phyloP scores from a whole-genome alignment of 257 asterid species.

The Ajuga chamaepitys region DNA sequence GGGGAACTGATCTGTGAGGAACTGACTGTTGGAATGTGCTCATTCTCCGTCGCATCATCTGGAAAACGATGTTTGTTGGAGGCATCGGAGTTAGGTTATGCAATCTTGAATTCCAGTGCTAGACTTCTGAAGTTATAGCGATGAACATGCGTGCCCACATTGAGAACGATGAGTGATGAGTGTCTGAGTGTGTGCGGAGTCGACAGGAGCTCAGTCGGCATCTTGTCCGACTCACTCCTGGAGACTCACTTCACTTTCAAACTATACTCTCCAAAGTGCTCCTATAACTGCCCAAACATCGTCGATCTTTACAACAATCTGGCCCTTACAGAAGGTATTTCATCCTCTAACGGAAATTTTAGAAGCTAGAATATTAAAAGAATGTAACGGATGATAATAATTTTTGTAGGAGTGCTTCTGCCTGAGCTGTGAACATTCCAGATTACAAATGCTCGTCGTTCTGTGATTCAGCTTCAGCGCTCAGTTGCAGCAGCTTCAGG shows the following conservation, averaged over 20 bases:
- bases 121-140: constrained; percentile 25
- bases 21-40: constrained; percentile 26
- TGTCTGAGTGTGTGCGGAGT: constrained; percentile 35
- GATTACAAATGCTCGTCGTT: constrained; percentile 22
- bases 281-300: constrained; percentile 35
- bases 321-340: constrained; percentile 37
- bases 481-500: constrained; percentile 31
- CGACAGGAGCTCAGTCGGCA: constrained; percentile 25
- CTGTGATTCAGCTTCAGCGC: constrained; percentile 33
- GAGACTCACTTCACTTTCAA: constrained; percentile 20
- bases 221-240: constrained; percentile 33
- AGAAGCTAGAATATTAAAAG: no score
- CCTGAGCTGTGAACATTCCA: constrained; percentile 32
- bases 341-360: no score
- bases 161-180: constrained; percentile 29
- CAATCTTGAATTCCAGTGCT: constrained; percentile 22
- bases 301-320: constrained; percentile 33
- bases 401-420: constrained; percentile 30
- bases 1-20: constrained; percentile 33
- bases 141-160: constrained; percentile 16
- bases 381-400: neutral
- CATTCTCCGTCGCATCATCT: constrained; percentile 31
- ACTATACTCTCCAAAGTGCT: constrained; percentile 30
- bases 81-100: constrained; percentile 8
- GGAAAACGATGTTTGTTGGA: constrained; percentile 32